Conservation (phyloP, 345 rosid species). For the Sisymbrium irio region DNA sequence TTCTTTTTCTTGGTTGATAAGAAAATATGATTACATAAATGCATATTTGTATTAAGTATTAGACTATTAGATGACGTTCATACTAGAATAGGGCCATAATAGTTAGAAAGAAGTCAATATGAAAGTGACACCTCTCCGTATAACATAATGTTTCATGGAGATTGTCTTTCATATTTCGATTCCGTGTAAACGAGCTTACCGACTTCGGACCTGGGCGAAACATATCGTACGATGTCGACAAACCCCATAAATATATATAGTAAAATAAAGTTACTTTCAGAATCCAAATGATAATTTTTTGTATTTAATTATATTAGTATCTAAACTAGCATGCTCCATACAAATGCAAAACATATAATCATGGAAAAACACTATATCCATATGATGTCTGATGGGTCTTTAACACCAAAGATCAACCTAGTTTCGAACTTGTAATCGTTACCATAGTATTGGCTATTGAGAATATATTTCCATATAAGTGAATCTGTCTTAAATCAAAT, state of each 20-base stretch:
- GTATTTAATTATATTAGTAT: neutral
- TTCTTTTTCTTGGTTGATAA: slow-evolving; percentile 33
- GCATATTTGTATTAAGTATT: neutral
- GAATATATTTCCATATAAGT: too few species aligned
- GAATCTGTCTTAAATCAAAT: too few species aligned
- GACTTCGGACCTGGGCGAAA: slow-evolving; percentile 3
- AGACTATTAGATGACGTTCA: slow-evolving; percentile 10
- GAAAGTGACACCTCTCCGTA: slow-evolving; percentile 22
- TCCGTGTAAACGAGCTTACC: neutral
- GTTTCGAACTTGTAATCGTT: neutral
- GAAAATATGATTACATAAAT: slow-evolving; percentile 7
- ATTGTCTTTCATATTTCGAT: neutral
- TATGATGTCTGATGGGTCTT: neutral
- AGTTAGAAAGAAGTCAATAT: slow-evolving; percentile 6
- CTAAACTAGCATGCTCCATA: neutral
- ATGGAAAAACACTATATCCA: neutral
- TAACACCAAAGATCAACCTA: neutral
- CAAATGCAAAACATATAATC: neutral
- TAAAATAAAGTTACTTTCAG: neutral
- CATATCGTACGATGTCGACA: slow-evolving; percentile 25
- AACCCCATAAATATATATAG: neutral
- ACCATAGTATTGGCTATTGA: too few species aligned
- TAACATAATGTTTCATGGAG: neutral
- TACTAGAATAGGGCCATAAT: neutral
- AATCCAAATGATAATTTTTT: neutral